Percentiles rank a stretch among this genome's conserved stretches.
Evolutionary conservation across 23 red algal species (phyloP).

Genomic region (Gracilaria vermiculophylla): DNA sequence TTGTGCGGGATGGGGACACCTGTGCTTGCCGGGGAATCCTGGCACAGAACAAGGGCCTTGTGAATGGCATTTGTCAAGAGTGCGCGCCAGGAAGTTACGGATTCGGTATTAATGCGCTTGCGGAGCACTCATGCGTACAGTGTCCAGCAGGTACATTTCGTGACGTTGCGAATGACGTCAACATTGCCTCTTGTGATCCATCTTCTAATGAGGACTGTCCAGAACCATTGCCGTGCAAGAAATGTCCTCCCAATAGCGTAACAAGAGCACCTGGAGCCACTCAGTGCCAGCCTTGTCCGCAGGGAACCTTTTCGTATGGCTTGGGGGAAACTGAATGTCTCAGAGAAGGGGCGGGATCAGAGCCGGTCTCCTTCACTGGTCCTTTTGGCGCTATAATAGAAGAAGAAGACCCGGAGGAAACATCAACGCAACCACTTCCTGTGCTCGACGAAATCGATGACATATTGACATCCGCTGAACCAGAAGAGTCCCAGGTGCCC

Average conservation of each 20-base stretch:
- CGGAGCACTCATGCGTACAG: not conserved
- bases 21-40: conserved; percentile 5
- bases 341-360: not conserved
- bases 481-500: not conserved
- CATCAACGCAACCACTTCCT: not conserved
- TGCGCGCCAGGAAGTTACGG: conserved; percentile 3
- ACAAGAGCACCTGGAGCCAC: conserved; percentile 1
- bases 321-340: conserved; percentile 15
- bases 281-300: not conserved
- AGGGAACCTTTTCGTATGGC: conserved; percentile 9
- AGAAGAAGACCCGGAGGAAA: not conserved
- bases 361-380: not conserved
- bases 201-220: not conserved
- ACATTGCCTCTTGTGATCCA: not conserved
- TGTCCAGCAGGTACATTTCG: conserved; percentile 2
- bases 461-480: not conserved
- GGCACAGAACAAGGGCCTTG: conserved; percentile 1
- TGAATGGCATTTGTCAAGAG: not conserved
- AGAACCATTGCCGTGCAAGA: not conserved
- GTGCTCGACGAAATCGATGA: not conserved
- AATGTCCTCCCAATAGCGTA: conserved; percentile 1
- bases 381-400: not conserved
- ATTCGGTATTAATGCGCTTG: not conserved
- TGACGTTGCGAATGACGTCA: not conserved
- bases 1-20: not conserved